Percentiles rank a stretch among this genome's conserved stretches.
Conservation (phyloP, 2,329 filamentous ascomycete genomes). For the Pestalotiopsis sp. region DNA sequence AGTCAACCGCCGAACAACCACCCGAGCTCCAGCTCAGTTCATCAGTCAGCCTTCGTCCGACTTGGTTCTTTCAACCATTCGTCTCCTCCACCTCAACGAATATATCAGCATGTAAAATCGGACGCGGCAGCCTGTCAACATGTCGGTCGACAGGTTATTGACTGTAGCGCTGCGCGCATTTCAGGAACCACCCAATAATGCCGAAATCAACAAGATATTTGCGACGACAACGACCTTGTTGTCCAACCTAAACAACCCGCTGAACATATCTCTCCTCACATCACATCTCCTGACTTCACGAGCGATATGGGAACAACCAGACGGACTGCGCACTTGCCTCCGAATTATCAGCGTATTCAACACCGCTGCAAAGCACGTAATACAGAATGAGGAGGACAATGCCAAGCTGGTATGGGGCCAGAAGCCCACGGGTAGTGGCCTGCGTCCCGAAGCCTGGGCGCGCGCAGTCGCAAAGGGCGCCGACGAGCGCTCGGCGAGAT, state of each 20-base stretch:
- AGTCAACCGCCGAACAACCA: conserved; percentile 2
- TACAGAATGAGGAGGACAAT: conserved; percentile 49
- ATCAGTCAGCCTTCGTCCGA: neutral
- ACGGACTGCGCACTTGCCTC: conserved; percentile 65
- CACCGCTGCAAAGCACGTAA: conserved; percentile 61
- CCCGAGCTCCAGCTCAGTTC: neutral
- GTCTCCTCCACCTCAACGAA: neutral
- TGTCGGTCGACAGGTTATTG: conserved; percentile 70
- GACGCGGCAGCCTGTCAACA: conserved; percentile 35
- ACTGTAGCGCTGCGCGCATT: conserved; percentile 66
- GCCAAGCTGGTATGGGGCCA: conserved; percentile 28
- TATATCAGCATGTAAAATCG: neutral
- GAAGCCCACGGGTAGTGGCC: conserved; percentile 41
- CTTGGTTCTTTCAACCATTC: neutral
- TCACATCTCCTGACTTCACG: conserved; percentile 73
- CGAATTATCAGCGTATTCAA: conserved; percentile 74
- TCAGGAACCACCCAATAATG: conserved; percentile 54
- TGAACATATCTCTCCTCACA: conserved; percentile 74
- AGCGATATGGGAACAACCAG: conserved; percentile 68
- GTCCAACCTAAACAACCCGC: conserved; percentile 71
- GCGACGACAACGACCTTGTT: conserved; percentile 71
- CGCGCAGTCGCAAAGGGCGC: conserved; percentile 59
- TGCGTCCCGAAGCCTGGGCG: conserved; percentile 57
- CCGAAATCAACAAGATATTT: conserved; percentile 59
- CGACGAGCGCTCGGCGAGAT: conserved; percentile 65